phyloP scores from a whole-genome alignment of 169 alveolate genomes.

The Amoebophrya sp. region DNA sequence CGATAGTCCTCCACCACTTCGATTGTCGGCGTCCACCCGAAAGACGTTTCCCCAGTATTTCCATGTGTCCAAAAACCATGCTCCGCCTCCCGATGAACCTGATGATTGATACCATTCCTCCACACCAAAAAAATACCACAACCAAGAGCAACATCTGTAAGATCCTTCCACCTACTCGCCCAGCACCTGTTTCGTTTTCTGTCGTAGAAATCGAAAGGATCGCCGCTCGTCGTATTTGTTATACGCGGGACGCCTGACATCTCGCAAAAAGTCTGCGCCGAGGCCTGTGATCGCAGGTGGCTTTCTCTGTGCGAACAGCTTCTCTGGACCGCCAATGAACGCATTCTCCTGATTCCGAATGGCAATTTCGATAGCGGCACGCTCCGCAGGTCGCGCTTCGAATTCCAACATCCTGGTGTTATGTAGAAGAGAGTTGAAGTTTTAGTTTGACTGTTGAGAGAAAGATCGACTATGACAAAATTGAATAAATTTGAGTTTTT shows the following conservation, averaged over 20 bases:
- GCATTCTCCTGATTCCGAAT: not conserved
- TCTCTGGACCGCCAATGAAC: not conserved
- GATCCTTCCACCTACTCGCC: not conserved
- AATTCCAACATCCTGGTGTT: not conserved
- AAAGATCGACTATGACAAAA: too few species aligned
- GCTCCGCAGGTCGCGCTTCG: not conserved
- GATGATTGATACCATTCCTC: too few species aligned
- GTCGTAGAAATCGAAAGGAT: not conserved
- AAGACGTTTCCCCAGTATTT: too few species aligned
- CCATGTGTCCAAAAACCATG: too few species aligned
- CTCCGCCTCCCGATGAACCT: too few species aligned
- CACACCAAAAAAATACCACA: too few species aligned
- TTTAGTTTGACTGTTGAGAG: too few species aligned
- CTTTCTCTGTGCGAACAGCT: conserved; percentile 4
- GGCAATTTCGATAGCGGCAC: not conserved
- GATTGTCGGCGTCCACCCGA: too few species aligned
- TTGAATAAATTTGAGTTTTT: too few species aligned
- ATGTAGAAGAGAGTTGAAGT: too few species aligned
- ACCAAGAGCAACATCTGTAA: too few species aligned
- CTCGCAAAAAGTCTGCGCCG: not conserved
- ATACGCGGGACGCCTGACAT: not conserved
- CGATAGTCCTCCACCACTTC: too few species aligned
- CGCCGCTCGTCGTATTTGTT: not conserved
- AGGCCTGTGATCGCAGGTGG: not conserved
- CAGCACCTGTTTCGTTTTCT: not conserved